A percentile compares a stretch with the other conserved stretches of the same genome.
These are phyloP conservation scores for Tuber microsphaerosporum DNA, from an alignment of 495 filamentous ascomycete genomes.

Conservation along the genomic window DNA sequence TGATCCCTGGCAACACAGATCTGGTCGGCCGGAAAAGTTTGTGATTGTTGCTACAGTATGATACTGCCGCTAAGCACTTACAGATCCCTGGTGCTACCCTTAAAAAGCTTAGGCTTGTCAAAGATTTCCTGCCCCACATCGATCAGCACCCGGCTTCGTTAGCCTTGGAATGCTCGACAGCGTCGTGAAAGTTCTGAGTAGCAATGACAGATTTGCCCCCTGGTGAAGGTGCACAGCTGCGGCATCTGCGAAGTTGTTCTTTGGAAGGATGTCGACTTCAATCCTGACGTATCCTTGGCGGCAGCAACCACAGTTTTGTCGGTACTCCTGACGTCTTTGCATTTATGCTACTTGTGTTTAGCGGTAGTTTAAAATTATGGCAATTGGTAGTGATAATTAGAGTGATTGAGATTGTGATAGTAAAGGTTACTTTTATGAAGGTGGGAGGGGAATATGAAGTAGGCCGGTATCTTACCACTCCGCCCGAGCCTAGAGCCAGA, in stretches of 20 bases:
- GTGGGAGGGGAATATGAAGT: background rate
- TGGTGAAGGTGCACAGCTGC: slow-evolving; percentile 15
- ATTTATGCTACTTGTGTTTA: background rate
- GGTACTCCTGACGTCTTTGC: background rate
- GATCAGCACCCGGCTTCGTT: slow-evolving; percentile 44
- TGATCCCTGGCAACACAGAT: slow-evolving; percentile 79
- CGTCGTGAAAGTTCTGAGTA: slow-evolving; percentile 64
- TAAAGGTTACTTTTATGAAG: background rate
- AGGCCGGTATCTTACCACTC: background rate
- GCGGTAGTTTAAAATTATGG: background rate
- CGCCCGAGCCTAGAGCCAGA: background rate
- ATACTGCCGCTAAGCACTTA: slow-evolving; percentile 61
- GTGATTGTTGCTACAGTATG: slow-evolving; percentile 75
- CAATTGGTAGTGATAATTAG: background rate
- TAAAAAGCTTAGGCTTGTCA: slow-evolving; percentile 74
- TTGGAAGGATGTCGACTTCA: slow-evolving; percentile 19
- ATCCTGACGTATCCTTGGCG: background rate
- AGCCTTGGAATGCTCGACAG: slow-evolving; percentile 57
- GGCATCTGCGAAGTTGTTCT: slow-evolving; percentile 21
- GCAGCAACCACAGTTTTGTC: slow-evolving; percentile 8
- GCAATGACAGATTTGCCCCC: slow-evolving; percentile 41
- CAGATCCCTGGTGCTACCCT: slow-evolving; percentile 55
- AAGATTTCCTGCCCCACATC: slow-evolving; percentile 59
- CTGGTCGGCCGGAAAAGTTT: slow-evolving; percentile 64
- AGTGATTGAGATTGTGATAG: background rate